phyloP scores from a whole-genome alignment of 164 flowering plant genomes.

The Cinnamomum micranthum region DNA sequence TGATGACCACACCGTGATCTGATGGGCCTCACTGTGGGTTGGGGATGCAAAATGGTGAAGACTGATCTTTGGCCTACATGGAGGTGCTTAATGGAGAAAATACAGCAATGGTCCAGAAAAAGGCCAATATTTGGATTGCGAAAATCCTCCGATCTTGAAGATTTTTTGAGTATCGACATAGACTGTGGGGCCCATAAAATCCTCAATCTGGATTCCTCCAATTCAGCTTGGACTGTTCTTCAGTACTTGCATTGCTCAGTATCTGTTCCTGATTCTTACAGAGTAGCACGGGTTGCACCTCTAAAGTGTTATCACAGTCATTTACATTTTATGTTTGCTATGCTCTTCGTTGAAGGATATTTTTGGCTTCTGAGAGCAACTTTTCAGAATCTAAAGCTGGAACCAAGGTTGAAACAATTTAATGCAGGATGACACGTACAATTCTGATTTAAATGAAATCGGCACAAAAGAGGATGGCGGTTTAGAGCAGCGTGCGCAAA shows the following conservation, averaged over 20 bases:
- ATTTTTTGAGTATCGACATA: background rate
- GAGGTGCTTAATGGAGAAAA: background rate
- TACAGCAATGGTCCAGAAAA: background rate
- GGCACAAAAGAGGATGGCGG: conserved; percentile 1
- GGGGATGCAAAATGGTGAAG: background rate
- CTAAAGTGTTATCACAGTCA: background rate
- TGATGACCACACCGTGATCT: no score
- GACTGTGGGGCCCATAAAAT: background rate
- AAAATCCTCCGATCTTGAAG: background rate
- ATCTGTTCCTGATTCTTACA: background rate
- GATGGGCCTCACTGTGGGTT: background rate
- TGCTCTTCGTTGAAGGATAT: background rate
- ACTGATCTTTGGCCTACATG: background rate
- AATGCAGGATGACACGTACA: conserved; percentile 23
- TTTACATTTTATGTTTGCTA: background rate
- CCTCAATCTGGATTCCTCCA: background rate
- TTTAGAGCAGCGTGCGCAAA: conserved; percentile 8
- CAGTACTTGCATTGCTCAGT: background rate
- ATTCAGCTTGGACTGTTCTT: background rate
- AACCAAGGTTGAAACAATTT: conserved; percentile 4
- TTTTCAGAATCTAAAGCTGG: conserved; percentile 2
- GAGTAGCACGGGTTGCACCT: background rate
- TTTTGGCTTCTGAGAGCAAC: conserved; percentile 1
- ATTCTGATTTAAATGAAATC: background rate
- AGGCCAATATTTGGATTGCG: background rate